A percentile compares a stretch with the other conserved stretches of the same genome.
Evolutionary conservation across 208 protist species (phyloP).

Genomic region (Porcisia deanei): DNA sequence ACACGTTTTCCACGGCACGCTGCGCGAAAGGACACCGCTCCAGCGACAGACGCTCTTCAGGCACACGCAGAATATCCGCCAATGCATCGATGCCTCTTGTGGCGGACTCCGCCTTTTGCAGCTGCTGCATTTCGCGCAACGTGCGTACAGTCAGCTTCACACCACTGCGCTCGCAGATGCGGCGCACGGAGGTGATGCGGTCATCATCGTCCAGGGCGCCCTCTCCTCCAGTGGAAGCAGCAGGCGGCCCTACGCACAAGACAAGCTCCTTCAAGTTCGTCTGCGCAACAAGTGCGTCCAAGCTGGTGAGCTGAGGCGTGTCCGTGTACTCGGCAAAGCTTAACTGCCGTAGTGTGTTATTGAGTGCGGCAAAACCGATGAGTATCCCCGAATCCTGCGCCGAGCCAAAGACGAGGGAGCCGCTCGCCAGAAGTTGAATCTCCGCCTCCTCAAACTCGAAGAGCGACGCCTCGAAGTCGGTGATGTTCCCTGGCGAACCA

Average conservation of each 20-base stretch:
- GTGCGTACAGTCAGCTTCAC: conserved; percentile 45
- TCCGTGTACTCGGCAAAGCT: conserved; percentile 81
- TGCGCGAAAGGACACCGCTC: conserved; percentile 44
- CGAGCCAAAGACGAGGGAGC: conserved; percentile 48
- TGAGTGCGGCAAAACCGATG: conserved; percentile 81
- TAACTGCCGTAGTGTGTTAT: conserved; percentile 84
- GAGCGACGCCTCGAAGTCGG: conserved; percentile 89
- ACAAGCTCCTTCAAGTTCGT: conserved; percentile 87
- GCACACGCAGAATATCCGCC: conserved; percentile 81
- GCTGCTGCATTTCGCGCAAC: conserved; percentile 36
- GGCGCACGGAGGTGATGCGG: conserved; percentile 51
- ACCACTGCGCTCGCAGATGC: conserved; percentile 81
- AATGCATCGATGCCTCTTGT: conserved; percentile 40
- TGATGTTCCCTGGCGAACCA: conserved; percentile 85
- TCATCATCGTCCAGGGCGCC: conserved; percentile 39
- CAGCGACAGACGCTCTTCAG: conserved; percentile 67
- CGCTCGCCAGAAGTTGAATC: conserved; percentile 80
- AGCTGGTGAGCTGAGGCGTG: conserved; percentile 64
- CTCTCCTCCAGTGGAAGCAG: conserved; percentile 5
- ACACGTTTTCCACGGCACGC: conserved; percentile 66
- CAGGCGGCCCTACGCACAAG: conserved; percentile 21
- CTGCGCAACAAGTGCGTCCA: conserved; percentile 81
- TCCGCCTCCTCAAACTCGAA: conserved; percentile 89
- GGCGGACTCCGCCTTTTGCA: conserved; percentile 22
- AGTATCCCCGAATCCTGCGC: conserved; percentile 33